Conservation (phyloP, 768 basidiomycete genomes). For the Tylopilus felleus region DNA sequence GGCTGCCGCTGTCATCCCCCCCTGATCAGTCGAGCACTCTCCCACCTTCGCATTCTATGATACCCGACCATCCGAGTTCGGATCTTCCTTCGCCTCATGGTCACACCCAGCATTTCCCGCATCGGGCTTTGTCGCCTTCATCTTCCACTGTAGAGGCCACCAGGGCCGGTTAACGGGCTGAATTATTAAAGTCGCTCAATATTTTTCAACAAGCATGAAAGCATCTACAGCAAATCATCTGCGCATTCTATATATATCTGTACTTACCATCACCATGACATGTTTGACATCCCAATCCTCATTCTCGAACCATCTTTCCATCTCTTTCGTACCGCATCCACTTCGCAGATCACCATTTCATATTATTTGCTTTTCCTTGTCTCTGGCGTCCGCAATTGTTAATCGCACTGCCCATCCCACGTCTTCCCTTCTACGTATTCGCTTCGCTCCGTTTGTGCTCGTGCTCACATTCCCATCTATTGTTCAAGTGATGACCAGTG, state of each 20-base stretch:
- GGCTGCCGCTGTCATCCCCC: slow-evolving; percentile 32
- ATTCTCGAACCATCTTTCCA: slow-evolving; percentile 20
- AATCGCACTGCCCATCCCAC: slow-evolving; percentile 28
- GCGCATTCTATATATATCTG: slow-evolving; percentile 40
- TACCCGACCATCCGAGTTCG: slow-evolving; percentile 35
- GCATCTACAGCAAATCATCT: slow-evolving; percentile 39
- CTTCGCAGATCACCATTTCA: slow-evolving; percentile 26
- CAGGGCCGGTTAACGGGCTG: slow-evolving; percentile 38
- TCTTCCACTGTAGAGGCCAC: slow-evolving; percentile 38
- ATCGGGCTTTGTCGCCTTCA: slow-evolving; percentile 38
- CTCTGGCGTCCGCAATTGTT: slow-evolving; percentile 25
- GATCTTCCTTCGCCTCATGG: slow-evolving; percentile 31
- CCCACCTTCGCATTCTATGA: slow-evolving; percentile 32
- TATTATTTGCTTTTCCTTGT: slow-evolving; percentile 27
- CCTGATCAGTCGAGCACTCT: slow-evolving; percentile 26
- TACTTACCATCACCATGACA: slow-evolving; percentile 36
- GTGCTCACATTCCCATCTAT: slow-evolving; percentile 26
- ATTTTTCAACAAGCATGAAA: slow-evolving; percentile 38
- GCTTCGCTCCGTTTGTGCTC: slow-evolving; percentile 15
- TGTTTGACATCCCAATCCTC: slow-evolving; percentile 33
- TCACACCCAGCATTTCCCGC: slow-evolving; percentile 37
- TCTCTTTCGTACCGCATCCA: slow-evolving; percentile 29
- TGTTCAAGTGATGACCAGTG: slow-evolving; percentile 27
- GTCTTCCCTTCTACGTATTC: slow-evolving; percentile 10
- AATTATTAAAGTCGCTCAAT: slow-evolving; percentile 38